Percentiles rank a stretch among this genome's conserved stretches.
These are phyloP conservation scores for Penicillium sp. DNA, from an alignment of 2,329 filamentous ascomycete genomes.

Conservation along the genomic window DNA sequence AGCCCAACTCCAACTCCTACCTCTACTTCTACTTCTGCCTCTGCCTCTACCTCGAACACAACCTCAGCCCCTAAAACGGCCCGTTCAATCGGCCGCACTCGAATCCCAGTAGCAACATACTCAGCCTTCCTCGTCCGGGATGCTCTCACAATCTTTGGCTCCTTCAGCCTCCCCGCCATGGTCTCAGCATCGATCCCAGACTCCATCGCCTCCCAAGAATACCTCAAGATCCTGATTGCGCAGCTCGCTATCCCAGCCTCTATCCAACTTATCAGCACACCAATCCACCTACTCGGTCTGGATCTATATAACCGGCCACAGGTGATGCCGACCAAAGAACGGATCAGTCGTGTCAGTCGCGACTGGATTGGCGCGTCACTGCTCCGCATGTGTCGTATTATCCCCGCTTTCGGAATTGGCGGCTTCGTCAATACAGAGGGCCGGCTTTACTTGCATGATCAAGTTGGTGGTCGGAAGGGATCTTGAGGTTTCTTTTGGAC, in stretches of 20 bases:
- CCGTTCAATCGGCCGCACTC: constrained; percentile 30
- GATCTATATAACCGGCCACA: constrained; percentile 74
- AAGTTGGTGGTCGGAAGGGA: constrained; percentile 22
- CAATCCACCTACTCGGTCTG: constrained; percentile 76
- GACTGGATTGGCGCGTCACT: constrained; percentile 74
- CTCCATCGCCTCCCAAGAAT: constrained; percentile 76
- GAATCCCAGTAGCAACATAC: constrained; percentile 50
- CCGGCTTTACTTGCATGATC: constrained; percentile 31
- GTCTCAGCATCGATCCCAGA: constrained; percentile 57
- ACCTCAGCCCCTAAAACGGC: constrained; percentile 22
- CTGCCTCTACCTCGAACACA: constrained; percentile 15
- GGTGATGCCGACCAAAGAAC: constrained; percentile 51
- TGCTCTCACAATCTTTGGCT: constrained; percentile 74
- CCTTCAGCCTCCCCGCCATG: constrained; percentile 34
- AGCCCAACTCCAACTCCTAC: constrained; percentile 8
- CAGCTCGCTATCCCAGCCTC: constrained; percentile 77
- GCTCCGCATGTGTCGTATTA: constrained; percentile 76
- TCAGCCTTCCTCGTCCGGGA: constrained; percentile 75
- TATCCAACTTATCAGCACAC: constrained; percentile 76
- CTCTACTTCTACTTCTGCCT: not conserved
- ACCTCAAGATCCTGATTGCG: constrained; percentile 78
- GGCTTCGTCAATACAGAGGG: constrained; percentile 71
- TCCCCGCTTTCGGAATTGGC: constrained; percentile 84
- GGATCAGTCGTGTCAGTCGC: constrained; percentile 62
- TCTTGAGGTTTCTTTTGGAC: constrained; percentile 10